phyloP scores from a whole-genome alignment of 371 early-diverging fungal genomes.

The Funneliformis caledonium region DNA sequence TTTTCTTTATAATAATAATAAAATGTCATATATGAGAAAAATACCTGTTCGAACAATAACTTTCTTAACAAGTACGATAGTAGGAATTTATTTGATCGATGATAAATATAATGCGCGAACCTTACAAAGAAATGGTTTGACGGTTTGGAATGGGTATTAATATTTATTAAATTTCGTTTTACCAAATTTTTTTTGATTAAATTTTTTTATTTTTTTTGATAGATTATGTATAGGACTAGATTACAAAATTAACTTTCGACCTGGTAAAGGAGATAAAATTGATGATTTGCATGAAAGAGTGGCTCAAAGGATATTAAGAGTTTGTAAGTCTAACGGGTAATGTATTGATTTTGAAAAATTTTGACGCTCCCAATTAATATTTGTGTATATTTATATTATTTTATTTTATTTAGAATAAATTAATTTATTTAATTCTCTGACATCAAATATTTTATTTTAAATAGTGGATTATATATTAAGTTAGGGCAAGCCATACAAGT shows the following conservation, averaged over 20 bases:
- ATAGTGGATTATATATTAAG: conserved; percentile 85
- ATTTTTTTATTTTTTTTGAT: background rate
- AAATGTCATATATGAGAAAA: background rate
- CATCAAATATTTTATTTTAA: background rate
- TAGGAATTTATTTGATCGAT: conserved; percentile 56
- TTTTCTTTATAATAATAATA: background rate
- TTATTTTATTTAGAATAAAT: background rate
- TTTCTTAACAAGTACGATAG: conserved; percentile 41
- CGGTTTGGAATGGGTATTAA: conserved; percentile 46
- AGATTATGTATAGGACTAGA: conserved; percentile 58
- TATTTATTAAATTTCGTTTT: background rate
- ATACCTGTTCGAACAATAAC: conserved; percentile 6
- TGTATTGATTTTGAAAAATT: conserved; percentile 2
- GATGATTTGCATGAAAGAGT: conserved; percentile 70
- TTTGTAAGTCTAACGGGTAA: conserved; percentile 80
- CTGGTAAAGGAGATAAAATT: conserved; percentile 55
- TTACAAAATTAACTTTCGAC: conserved; percentile 79
- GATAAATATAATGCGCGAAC: conserved; percentile 62
- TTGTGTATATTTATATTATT: background rate
- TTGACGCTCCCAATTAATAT: background rate
- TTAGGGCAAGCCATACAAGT: conserved; percentile 89
- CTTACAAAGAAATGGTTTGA: conserved; percentile 59
- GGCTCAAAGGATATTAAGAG: conserved; percentile 74
- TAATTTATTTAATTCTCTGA: background rate
- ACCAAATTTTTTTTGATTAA: background rate